phyloP scores from a whole-genome alignment of 495 filamentous ascomycete genomes.

The Aspergillus incahuasiensis region DNA sequence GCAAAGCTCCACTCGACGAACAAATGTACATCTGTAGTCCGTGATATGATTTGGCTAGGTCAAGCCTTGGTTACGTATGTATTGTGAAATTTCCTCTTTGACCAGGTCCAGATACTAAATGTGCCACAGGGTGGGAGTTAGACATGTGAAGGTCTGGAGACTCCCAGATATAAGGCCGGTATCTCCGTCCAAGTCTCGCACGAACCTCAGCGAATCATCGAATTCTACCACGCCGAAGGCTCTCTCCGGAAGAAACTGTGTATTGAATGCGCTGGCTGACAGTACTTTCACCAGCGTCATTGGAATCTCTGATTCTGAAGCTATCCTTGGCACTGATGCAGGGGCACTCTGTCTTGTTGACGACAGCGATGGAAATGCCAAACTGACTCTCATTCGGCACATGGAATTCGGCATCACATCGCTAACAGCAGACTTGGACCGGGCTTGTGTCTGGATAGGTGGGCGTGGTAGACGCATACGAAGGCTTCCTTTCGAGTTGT shows the following conservation, averaged over 20 bases:
- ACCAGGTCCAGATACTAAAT: constrained; percentile 6
- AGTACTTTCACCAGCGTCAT: constrained; percentile 76
- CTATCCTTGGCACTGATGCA: constrained; percentile 45
- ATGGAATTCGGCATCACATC: constrained; percentile 39
- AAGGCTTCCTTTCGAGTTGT: constrained; percentile 34
- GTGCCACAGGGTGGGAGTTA: constrained; percentile 62
- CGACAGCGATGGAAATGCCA: constrained; percentile 65
- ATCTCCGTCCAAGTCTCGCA: constrained; percentile 46
- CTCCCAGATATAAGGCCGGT: constrained; percentile 56
- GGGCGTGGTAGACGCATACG: constrained; percentile 44
- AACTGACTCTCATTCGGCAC: constrained; percentile 43
- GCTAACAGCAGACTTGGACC: constrained; percentile 52
- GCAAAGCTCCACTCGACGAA: constrained; percentile 86
- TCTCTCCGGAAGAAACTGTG: constrained; percentile 56
- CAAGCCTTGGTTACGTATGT: constrained; percentile 60
- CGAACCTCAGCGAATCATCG: constrained; percentile 34
- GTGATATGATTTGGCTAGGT: constrained; percentile 85
- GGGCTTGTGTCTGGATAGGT: constrained; percentile 50
- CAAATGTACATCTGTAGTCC: constrained; percentile 81
- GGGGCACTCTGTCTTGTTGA: constrained; percentile 59
- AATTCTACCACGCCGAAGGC: constrained; percentile 48
- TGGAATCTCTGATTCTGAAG: constrained; percentile 59
- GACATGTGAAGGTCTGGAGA: constrained; percentile 92
- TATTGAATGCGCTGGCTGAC: constrained; percentile 60
- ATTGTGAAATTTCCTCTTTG: background rate